Evolutionary conservation across 208 protist species (phyloP).

Genomic region (Trypanosoma avium): DNA sequence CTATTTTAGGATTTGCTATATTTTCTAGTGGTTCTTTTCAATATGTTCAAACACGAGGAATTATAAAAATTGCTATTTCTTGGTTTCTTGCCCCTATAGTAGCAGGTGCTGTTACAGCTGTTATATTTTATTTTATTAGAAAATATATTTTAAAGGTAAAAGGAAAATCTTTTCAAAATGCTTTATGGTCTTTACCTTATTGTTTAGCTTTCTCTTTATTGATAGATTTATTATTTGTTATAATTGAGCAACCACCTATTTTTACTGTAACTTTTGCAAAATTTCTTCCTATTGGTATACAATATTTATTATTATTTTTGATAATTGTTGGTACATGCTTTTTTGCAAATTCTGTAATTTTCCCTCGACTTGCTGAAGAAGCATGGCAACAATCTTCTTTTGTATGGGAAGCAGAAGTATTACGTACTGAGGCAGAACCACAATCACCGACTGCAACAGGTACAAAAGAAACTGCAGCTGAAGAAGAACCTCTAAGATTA

Average conservation of each 20-base stretch:
- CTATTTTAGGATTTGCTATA: constrained; percentile 73
- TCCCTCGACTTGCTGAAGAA: constrained; percentile 48
- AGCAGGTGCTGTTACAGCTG: constrained; percentile 54
- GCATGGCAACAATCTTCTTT: constrained; percentile 41
- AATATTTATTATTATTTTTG: constrained; percentile 48
- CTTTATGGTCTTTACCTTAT: constrained; percentile 61
- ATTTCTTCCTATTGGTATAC: constrained; percentile 43
- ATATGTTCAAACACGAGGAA: constrained; percentile 47
- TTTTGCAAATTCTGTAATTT: constrained; percentile 28
- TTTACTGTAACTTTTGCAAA: constrained; percentile 53
- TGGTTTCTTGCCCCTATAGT: constrained; percentile 74
- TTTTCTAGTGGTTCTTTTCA: constrained; percentile 51
- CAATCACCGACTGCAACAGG: constrained; percentile 2
- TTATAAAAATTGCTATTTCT: constrained; percentile 68
- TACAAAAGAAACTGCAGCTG: not conserved
- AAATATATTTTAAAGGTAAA: constrained; percentile 64
- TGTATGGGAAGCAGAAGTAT: constrained; percentile 64
- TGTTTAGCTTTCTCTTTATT: constrained; percentile 65
- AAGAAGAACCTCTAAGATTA: not conserved
- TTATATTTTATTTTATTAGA: constrained; percentile 59
- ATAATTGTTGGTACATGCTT: constrained; percentile 48
- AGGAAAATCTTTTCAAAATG: constrained; percentile 57
- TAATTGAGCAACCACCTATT: constrained; percentile 75
- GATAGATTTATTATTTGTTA: constrained; percentile 69
- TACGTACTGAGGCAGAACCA: constrained; percentile 47